phyloP scores from a whole-genome alignment of 2,329 filamentous ascomycete genomes.

The Cladosporium sphaerospermum region DNA sequence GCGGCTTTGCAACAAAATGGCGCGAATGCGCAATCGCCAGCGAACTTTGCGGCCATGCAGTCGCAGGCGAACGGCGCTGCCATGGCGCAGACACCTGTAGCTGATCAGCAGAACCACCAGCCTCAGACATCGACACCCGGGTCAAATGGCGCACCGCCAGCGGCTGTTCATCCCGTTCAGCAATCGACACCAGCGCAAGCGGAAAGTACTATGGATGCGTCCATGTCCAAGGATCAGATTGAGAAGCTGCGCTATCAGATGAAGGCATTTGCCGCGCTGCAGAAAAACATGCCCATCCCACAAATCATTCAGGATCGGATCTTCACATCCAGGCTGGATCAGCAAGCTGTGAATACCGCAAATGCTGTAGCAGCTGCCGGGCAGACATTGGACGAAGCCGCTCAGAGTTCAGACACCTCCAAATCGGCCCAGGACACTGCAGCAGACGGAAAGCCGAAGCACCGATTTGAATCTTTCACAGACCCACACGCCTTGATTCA shows the following conservation, averaged over 20 bases:
- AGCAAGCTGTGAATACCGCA: slow-evolving; percentile 38
- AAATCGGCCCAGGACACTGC: slow-evolving; percentile 35
- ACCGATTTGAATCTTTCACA: slow-evolving; percentile 65
- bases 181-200: slow-evolving; percentile 13
- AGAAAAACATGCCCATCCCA: slow-evolving; percentile 80
- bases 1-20: slow-evolving; percentile 46
- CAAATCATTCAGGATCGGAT: slow-evolving; percentile 73
- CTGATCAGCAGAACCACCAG: slow-evolving; percentile 20
- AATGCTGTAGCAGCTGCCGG: slow-evolving; percentile 38
- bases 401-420: slow-evolving; percentile 33
- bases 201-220: slow-evolving; percentile 1
- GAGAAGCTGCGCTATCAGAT: slow-evolving; percentile 78
- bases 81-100: slow-evolving; percentile 33
- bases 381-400: slow-evolving; percentile 49
- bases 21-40: slow-evolving; percentile 31
- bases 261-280: slow-evolving; percentile 80
- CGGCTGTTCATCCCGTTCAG: not conserved
- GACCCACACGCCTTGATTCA: slow-evolving; percentile 59
- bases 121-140: slow-evolving; percentile 15
- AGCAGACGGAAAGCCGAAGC: slow-evolving; percentile 29
- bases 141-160: slow-evolving; percentile 4
- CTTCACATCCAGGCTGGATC: slow-evolving; percentile 62
- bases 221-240: slow-evolving; percentile 68
- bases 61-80: slow-evolving; percentile 34
- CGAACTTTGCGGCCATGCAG: slow-evolving; percentile 33